These are phyloP conservation scores for Canna indica DNA, from an alignment of 176 grass and related monocot species.

Conservation along the genomic window DNA sequence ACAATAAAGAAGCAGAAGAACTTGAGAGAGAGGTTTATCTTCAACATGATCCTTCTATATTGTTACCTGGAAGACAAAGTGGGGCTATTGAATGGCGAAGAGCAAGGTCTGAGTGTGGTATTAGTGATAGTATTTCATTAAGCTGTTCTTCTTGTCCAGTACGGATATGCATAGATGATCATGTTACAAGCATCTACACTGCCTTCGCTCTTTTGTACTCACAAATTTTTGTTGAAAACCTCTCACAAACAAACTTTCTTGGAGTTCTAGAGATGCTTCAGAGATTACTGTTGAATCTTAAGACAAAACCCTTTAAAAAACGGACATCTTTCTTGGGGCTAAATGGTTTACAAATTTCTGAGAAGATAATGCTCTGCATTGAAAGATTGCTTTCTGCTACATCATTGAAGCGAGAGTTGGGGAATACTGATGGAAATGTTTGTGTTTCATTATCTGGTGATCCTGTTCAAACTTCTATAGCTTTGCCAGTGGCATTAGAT, in stretches of 20 bases:
- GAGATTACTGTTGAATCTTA: conserved; percentile 46
- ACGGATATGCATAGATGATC: conserved; percentile 79
- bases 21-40: conserved; percentile 54
- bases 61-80: conserved; percentile 93
- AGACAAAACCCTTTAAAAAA: conserved; percentile 39
- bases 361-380: conserved; percentile 47
- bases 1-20: conserved; percentile 75
- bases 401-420: conserved; percentile 37
- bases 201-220: conserved; percentile 48
- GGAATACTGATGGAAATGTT: conserved; percentile 33
- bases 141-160: conserved; percentile 59
- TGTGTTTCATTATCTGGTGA: conserved; percentile 42
- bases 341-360: conserved; percentile 33
- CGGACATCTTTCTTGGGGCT: conserved; percentile 39
- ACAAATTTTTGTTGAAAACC: conserved; percentile 34
- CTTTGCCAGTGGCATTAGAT: conserved; percentile 84
- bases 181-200: conserved; percentile 72
- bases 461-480: conserved; percentile 62
- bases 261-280: conserved; percentile 40
- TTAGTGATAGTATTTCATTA: conserved; percentile 34
- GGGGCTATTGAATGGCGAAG: conserved; percentile 85
- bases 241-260: conserved; percentile 34
- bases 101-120: conserved; percentile 63
- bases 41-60: conserved; percentile 38
- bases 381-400: conserved; percentile 53